Evolutionary conservation across 768 basidiomycete species (phyloP).

Genomic region (Strobilomyces confusus): DNA sequence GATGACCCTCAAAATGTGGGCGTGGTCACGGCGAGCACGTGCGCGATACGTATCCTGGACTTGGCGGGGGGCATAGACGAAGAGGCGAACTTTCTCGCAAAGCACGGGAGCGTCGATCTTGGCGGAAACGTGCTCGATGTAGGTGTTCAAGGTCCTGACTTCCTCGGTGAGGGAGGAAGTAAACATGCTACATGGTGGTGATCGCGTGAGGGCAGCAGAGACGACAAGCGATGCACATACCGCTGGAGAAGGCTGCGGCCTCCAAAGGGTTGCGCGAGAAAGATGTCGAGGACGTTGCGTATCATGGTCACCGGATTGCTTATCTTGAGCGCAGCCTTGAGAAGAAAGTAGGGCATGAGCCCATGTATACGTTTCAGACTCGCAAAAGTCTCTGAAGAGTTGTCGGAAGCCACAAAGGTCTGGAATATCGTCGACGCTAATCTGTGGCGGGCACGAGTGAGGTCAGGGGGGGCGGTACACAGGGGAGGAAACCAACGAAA

Average conservation of each 20-base stretch:
- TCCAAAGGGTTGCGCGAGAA: slow-evolving; percentile 96
- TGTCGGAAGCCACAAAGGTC: slow-evolving; percentile 89
- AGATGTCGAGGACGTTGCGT: slow-evolving; percentile 85
- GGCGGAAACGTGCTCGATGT: slow-evolving; percentile 81
- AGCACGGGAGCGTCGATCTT: slow-evolving; percentile 87
- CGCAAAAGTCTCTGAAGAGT: slow-evolving; percentile 84
- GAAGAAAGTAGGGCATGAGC: slow-evolving; percentile 95
- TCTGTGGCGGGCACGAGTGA: slow-evolving; percentile 38
- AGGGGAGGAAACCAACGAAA: slow-evolving; percentile 66
- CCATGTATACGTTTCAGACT: slow-evolving; percentile 91
- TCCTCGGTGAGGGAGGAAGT: slow-evolving; percentile 90
- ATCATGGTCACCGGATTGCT: slow-evolving; percentile 98
- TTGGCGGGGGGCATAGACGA: slow-evolving; percentile 83
- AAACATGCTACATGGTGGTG: slow-evolving; percentile 70
- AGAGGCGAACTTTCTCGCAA: slow-evolving; percentile 83
- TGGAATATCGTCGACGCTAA: slow-evolving; percentile 97
- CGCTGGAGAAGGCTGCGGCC: slow-evolving; percentile 88
- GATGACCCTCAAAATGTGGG: slow-evolving; percentile 76
- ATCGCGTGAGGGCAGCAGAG: slow-evolving; percentile 1
- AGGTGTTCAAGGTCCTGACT: slow-evolving; percentile 76
- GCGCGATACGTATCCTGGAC: slow-evolving; percentile 78
- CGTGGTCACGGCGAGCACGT: slow-evolving; percentile 70
- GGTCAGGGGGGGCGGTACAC: neutral
- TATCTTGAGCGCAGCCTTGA: slow-evolving; percentile 87
- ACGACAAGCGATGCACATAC: slow-evolving; percentile 34